Base-by-base conservation (phyloP, 805 yeast species). In the Hemisphaericaspora nanyangensis region DNA sequence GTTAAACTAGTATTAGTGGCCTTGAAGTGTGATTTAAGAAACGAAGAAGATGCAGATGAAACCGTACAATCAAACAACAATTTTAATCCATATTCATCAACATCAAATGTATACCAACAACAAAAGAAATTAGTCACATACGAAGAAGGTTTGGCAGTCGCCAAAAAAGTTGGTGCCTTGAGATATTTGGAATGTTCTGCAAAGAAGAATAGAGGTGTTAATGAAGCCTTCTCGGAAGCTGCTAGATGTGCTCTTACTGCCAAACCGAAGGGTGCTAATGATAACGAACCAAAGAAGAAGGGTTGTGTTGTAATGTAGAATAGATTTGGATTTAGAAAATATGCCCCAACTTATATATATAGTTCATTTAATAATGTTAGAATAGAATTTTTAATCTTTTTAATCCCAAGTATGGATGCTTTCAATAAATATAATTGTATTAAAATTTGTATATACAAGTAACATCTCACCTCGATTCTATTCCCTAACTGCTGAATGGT, bases 221-320 rank as follows among this genome's bases (percentile, higher is more conserved):
- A 95, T 56, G 99, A 93, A 67, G 98, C 97, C 7, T 93, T 93
- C 60, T 89, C 97, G 0, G 99, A 93, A 65, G 99, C 98, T 31
- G 96, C 98, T 6, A 81, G 99, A 60, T 90, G 95, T 55, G 98
- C 97, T 2, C 72, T 91, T 50, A 82, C 85, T 46, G 95, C 95
- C 11, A 86, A 79, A 56, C 85, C 95, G 36, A 86, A 81, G 65
- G 91, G 90, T 39, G 79, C 78, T 36, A 66, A 68, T 45, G 75
- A 72, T 39, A 74, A 70, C 38, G 70, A 65, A 46, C 64, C 62
- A 17, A 69, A 66, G 37, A 59, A 59, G 43, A 66, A 65, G 51
- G 50, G 63, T 26, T 68, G 74, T 52, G 55, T 62, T 29, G 48
- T 68, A 30, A 60, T 68, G 68, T 68, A 53, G 55, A 12, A 26